Evolutionary conservation across 2,329 filamentous ascomycete genomes (phyloP), one percentile per base, ranked within the genome.

Genomic region (Clonostachys solani): DNA sequence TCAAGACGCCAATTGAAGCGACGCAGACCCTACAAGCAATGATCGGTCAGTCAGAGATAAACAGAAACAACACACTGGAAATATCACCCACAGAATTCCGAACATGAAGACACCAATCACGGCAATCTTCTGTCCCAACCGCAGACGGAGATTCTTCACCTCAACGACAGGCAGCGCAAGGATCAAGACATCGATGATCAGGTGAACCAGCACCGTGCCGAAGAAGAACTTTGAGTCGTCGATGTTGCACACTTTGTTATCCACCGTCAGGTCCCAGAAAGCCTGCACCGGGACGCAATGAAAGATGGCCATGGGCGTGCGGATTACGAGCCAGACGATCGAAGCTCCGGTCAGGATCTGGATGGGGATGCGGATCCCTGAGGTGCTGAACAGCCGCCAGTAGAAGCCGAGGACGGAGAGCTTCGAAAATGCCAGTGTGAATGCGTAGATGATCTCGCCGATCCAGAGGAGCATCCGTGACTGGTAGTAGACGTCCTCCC

Each of bases 361-460:
- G 19, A 63, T 62, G 1, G 59, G 55, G 0, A 59, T 33, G 18
- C 48, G 54, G 46, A 56, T 54, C 18, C 42, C 34, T 4, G 52
- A 42, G n/a, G 50, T 47, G 12, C 54, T 54, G 48, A 64, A 64
- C 47, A 64, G 53, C 19, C 61, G 58, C 58, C 57, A 62, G 53
- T 64, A 64, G 18, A 64, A 57, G 17, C 46, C 52, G 8, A 64
- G 49, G 12, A 63, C 55, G 2, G 61, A 54, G 1, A 54, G 46
- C 46, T 64, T 63, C 3, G 52, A 55, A 33, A 55, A 57, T 34
- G 55, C 59, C 0, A 64, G 49, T 1, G 59, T 53, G 1, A 52
- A 56, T 3, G 57, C 57, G 42, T 64, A 64, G 15, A 60, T 38
- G 1, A 63, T 16, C 37, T 63, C 61, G 17, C 49, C 51, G 15